These are phyloP conservation scores for Raddia guianensis DNA, from an alignment of 176 grass and related monocot species.

Conservation along the genomic window DNA sequence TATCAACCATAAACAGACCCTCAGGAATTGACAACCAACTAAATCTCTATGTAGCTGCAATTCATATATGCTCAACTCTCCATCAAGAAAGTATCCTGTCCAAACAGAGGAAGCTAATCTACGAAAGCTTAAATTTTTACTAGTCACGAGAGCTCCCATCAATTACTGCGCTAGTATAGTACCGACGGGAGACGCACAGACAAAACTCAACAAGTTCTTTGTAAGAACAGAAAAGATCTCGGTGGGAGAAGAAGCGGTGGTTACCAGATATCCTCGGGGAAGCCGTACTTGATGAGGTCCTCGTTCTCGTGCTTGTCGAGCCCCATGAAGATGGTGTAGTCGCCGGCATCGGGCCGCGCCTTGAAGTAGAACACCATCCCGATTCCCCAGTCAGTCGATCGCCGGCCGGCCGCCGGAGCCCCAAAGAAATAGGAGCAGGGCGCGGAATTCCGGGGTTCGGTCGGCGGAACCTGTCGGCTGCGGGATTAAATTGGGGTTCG, in stretches of 20 bases:
- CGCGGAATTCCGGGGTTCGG: constrained; percentile 16
- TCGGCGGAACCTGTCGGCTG: constrained; percentile 1
- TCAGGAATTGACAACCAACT: neutral
- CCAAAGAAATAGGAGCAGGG: constrained; percentile 32
- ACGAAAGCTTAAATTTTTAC: constrained; percentile 14
- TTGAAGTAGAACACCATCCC: constrained; percentile 98
- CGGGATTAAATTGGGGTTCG: too few relatives aligned
- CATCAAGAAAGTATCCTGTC: neutral
- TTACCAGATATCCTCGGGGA: constrained; percentile 94
- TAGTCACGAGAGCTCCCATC: neutral
- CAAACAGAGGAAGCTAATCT: neutral
- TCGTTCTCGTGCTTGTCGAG: constrained; percentile 91
- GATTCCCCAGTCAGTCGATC: constrained; percentile 36
- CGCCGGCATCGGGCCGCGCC: constrained; percentile 72
- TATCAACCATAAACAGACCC: neutral
- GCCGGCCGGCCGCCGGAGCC: constrained; percentile 37
- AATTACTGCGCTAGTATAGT: neutral
- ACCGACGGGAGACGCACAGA: neutral
- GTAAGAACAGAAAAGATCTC: neutral
- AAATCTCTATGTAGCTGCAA: neutral
- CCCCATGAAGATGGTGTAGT: constrained; percentile 96
- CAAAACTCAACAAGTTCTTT: neutral
- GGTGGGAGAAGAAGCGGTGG: neutral
- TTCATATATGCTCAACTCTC: neutral
- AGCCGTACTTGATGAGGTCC: constrained; percentile 93